Base-by-base conservation (phyloP, 148 eudicot species). In the Polygonum aviculare region DNA sequence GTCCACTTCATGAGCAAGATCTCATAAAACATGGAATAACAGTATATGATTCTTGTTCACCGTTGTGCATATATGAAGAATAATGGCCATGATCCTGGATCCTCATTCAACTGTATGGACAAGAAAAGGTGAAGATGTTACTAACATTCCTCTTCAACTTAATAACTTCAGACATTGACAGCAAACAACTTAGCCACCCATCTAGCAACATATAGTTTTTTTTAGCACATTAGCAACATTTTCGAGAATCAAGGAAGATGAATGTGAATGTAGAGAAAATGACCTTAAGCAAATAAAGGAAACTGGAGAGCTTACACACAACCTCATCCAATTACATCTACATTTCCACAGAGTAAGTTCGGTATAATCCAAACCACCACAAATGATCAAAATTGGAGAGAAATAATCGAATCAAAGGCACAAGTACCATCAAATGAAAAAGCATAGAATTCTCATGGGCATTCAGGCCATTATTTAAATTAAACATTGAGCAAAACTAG, bases 1-100 rank as follows among this genome's bases (percentile, higher is more conserved):
- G 45, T 38, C 72, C 72, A 67, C 72, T 67, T 67, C 72, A 67
- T 67, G 72, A 38, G 72, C 72, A 67, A 67, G 72, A 14, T 67
- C 38, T 67, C 72, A 33, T n/a, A 63, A 10, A 63, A 63, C 38
- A 63, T 33, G 40, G 39, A 57, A 33, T 26, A 63, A 14, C 33
- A 9, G 38, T 11, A 63, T 67, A n/a, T 67, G 44, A 67, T 67
- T 67, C 72, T 67, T 67, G 22, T 67, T 67, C 21, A 18, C 72
- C 44, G 11, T 15, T 35, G 44, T 57, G 63, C 11, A 6, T 57
- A 21, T 67, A 41, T 35, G 40, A 36, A n/a, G 14, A 9, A 67
- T 15, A 67, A 67, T 67, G 72, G 45, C 36, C 45, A 14, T 67
- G 45, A 12, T 67, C 45, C 45, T 67, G 72, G 72, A 67, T 67